Evolutionary conservation across 2,329 filamentous ascomycete species (phyloP).

Genomic region (Aspergillus tubingensis): DNA sequence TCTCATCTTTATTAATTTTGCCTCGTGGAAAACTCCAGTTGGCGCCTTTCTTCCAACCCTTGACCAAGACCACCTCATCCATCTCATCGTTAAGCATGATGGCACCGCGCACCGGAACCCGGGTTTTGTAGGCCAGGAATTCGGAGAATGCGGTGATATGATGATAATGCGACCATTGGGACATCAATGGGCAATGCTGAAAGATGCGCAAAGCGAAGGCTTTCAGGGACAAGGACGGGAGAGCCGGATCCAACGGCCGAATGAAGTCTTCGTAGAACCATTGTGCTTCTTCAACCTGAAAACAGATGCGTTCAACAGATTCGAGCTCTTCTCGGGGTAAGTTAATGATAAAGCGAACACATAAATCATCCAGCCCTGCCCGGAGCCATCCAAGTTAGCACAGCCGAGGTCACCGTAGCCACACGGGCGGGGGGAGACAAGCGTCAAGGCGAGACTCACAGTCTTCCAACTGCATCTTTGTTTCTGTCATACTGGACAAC

Average conservation of each 20-base stretch:
- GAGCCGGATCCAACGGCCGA: slow-evolving; percentile 77
- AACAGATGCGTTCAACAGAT: slow-evolving; percentile 91
- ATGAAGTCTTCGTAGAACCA: slow-evolving; percentile 99
- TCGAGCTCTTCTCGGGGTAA: slow-evolving; percentile 87
- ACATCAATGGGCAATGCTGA: slow-evolving; percentile 86
- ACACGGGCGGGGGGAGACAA: background rate
- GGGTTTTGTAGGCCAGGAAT: slow-evolving; percentile 91
- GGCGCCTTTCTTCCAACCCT: slow-evolving; percentile 95
- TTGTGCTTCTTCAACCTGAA: slow-evolving; percentile 98
- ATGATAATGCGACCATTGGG: slow-evolving; percentile 73
- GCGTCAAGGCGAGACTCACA: slow-evolving; percentile 58
- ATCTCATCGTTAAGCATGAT: slow-evolving; percentile 92
- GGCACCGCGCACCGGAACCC: slow-evolving; percentile 89
- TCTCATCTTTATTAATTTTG: slow-evolving; percentile 97
- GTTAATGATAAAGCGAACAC: slow-evolving; percentile 97
- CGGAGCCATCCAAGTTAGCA: slow-evolving; percentile 25
- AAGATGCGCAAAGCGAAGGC: slow-evolving; percentile 90
- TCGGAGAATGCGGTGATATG: slow-evolving; percentile 84
- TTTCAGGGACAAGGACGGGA: slow-evolving; percentile 83
- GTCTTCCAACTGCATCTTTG: slow-evolving; percentile 85
- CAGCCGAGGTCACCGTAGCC: slow-evolving; percentile 2
- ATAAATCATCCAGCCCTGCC: slow-evolving; percentile 92
- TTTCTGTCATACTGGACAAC: slow-evolving; percentile 68
- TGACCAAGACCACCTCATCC: slow-evolving; percentile 90
- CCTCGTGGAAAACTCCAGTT: slow-evolving; percentile 96